Base-by-base conservation (phyloP, 1,284 basidiomycete species). In the Caloboletus firmus region DNA sequence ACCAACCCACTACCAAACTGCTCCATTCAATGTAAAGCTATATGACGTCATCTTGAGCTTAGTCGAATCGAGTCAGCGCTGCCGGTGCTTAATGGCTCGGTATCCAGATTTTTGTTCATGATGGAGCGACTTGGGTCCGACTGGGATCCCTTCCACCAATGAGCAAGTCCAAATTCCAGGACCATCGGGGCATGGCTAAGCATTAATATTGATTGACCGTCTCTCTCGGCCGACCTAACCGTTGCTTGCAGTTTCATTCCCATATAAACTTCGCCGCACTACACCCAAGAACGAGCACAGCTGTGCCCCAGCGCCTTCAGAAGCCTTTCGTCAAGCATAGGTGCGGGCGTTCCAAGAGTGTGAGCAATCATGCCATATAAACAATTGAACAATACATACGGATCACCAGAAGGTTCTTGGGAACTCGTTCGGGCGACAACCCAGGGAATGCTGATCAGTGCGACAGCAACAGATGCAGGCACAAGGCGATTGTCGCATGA, bases 1-100 rank as follows among this genome's bases (percentile, higher is more conserved):
- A 31, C 6, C 2, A 11, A 10, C 22, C 26, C 40, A 31, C 59
- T 60, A 59, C 45, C 42, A 60, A 56, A 26, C 26, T 26, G 26
- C 26, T 5, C 26, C 8, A n/a, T n/a, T n/a, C n/a, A n/a, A n/a
- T 26, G 8, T 26, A 3, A 10, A 13, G 17, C 32, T 44, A 5
- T 17, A n/a, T 56, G 56, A 59, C 51, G 39, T 55, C 55, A 54
- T 15, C 8, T 18, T n/a, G 5, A 37, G 34, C 32, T 10, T 11
- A 31, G 49, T 50, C 22, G n/a, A 6, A 18, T 18, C 24, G 18
- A n/a, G 7, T 32, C 49, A 37, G 18, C 20, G 26, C 35, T 41
- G 28, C 35, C 35, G 36, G 18, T 43, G n/a, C n/a, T n/a, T n/a
- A 45, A 42, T 37, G 45, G 36, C n/a, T 20, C 2, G 6, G 22